phyloP scores from a whole-genome alignment of 2,329 filamentous ascomycete species.

The Fusarium verrucosum region DNA sequence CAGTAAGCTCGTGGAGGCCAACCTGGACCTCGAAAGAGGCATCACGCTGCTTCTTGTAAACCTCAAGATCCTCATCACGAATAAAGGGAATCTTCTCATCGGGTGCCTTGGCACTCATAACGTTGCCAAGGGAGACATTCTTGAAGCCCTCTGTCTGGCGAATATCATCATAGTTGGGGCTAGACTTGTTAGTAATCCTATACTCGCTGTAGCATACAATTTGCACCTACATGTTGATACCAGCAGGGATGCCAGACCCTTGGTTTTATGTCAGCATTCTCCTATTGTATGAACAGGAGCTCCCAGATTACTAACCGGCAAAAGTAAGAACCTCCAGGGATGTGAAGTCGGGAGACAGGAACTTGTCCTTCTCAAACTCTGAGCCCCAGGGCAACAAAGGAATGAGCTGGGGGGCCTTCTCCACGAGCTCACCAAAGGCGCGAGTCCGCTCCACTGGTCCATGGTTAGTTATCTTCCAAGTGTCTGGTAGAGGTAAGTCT shows the following conservation, averaged over 20 bases:
- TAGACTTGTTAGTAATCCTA: slow-evolving; percentile 31
- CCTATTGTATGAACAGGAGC: neutral
- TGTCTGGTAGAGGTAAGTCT: slow-evolving; percentile 6
- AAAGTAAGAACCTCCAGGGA: slow-evolving; percentile 92
- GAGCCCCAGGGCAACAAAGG: slow-evolving; percentile 87
- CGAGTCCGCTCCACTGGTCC: slow-evolving; percentile 77
- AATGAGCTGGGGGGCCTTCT: slow-evolving; percentile 82
- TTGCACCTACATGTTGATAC: slow-evolving; percentile 66
- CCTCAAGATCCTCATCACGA: slow-evolving; percentile 75
- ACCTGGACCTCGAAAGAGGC: slow-evolving; percentile 94
- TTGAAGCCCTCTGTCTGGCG: slow-evolving; percentile 88
- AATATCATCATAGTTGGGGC: slow-evolving; percentile 78
- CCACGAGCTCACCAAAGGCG: slow-evolving; percentile 86
- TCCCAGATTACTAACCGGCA: slow-evolving; percentile 42
- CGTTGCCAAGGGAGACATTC: slow-evolving; percentile 92
- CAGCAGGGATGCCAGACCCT: slow-evolving; percentile 72
- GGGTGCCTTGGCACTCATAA: slow-evolving; percentile 88
- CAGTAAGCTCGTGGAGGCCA: slow-evolving; percentile 86
- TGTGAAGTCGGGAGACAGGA: slow-evolving; percentile 94
- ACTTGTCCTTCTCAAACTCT: slow-evolving; percentile 96
- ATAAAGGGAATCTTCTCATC: slow-evolving; percentile 95
- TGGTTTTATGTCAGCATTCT: slow-evolving; percentile 46
- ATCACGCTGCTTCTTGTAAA: slow-evolving; percentile 86
- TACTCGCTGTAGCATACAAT: neutral
- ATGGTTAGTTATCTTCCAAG: neutral